Conservation (phyloP, 2,329 filamentous ascomycete genomes). For the Fusarium poae region DNA sequence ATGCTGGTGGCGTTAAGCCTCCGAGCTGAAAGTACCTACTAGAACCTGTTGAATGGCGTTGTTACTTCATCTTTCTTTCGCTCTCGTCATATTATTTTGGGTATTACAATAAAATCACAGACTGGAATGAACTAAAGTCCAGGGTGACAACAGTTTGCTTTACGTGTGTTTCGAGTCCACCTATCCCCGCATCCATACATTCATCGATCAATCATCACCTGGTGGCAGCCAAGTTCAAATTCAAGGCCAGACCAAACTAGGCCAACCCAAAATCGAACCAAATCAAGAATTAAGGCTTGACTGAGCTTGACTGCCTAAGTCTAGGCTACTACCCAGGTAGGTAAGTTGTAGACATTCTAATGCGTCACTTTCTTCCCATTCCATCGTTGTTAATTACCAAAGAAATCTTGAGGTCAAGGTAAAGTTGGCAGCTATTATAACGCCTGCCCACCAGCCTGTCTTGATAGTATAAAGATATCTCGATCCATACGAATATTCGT, state of each 20-base stretch:
- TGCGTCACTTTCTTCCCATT: conserved; percentile 44
- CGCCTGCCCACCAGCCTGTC: too few relatives aligned
- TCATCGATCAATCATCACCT: not conserved
- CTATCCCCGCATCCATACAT: not conserved
- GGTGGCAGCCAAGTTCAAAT: conserved; percentile 13
- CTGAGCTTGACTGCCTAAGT: not conserved
- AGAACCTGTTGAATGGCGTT: conserved; percentile 7
- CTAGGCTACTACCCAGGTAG: not conserved
- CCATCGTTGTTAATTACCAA: conserved; percentile 14
- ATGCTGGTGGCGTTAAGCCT: conserved; percentile 19
- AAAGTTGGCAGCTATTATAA: conserved; percentile 11
- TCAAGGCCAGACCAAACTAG: conserved; percentile 1
- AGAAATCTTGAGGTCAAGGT: not conserved
- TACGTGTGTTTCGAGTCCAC: conserved; percentile 30
- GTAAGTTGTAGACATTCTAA: conserved; percentile 20
- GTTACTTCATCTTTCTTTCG: not conserved
- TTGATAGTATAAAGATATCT: not conserved
- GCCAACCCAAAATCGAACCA: conserved; percentile 40
- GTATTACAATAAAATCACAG: conserved; percentile 21
- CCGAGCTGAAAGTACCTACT: not conserved
- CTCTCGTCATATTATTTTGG: not conserved
- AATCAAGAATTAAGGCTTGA: conserved; percentile 41
- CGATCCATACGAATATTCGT: not conserved
- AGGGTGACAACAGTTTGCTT: not conserved
- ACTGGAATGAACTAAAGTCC: not conserved